Evolutionary conservation across 225 moss, liverwort and hornwort species (phyloP).

Genomic region (Physcomitrium patens): DNA sequence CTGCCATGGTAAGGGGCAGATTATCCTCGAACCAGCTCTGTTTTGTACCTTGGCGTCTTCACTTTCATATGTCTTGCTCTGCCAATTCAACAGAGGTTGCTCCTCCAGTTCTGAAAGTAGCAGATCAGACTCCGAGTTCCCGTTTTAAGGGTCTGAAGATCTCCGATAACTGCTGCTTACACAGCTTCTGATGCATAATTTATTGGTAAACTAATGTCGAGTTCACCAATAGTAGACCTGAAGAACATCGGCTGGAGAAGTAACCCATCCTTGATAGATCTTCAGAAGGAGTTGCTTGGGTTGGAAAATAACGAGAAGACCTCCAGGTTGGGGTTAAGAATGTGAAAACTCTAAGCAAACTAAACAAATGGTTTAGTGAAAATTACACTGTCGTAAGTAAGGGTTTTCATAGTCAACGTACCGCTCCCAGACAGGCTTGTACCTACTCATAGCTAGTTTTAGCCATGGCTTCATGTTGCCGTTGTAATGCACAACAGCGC

Average conservation of each 20-base stretch:
- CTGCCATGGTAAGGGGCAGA: background rate
- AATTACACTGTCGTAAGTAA: slow-evolving; percentile 56
- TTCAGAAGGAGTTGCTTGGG: background rate
- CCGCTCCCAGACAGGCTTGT: slow-evolving; percentile 56
- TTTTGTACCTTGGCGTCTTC: slow-evolving; percentile 12
- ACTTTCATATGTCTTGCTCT: background rate
- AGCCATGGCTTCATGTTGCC: slow-evolving; percentile 71
- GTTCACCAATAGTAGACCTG: background rate
- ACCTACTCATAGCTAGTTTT: slow-evolving; percentile 59
- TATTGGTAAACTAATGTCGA: slow-evolving; percentile 8
- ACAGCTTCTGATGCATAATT: slow-evolving; percentile 8
- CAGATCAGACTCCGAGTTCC: background rate
- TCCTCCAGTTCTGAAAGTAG: background rate
- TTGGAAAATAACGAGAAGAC: background rate
- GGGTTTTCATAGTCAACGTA: slow-evolving; percentile 43
- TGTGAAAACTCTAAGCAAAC: slow-evolving; percentile 26
- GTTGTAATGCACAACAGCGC: slow-evolving; percentile 62
- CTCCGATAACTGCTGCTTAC: slow-evolving; percentile 5
- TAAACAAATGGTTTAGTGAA: slow-evolving; percentile 41
- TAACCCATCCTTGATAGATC: background rate
- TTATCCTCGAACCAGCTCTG: slow-evolving; percentile 22
- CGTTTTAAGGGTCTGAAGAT: background rate
- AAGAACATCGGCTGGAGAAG: background rate
- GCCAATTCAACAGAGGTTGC: background rate
- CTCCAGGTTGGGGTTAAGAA: background rate